Base-by-base conservation (phyloP, 768 basidiomycete species). In the Lentinus tigrinus region DNA sequence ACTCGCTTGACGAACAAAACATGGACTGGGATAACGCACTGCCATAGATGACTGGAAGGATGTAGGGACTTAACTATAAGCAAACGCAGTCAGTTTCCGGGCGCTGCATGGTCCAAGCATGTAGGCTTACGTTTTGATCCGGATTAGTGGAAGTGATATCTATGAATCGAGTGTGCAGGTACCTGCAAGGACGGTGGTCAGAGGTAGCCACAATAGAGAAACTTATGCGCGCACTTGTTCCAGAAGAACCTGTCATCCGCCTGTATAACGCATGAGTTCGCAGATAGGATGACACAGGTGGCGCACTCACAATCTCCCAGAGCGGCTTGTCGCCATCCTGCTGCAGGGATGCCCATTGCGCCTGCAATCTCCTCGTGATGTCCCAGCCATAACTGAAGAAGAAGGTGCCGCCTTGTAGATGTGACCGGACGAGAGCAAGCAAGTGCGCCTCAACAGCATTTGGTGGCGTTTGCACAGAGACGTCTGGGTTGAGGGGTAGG, bases 241-340 rank as follows among this genome's bases (percentile, higher is more conserved):
- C 96, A 99, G 74, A 98, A 98, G 75, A 99, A 99, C 61, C 95
- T 82, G 68, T 97, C 94, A 63, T 99, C 97, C 38, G 88, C 89
- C 88, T 95, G 65, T 16, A 59, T 47, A 48, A 67, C 54, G 52
- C 24, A 21, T 54, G 26, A 46, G 37, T 47, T 57, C 21, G n/a
- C 43, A 38, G 21, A 31, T 38, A 4, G n/a, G 1, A 21, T n/a
- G 13, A 52, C 28, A 50, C 28, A 6, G 3, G 10, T 34, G n/a
- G 28, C 24, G 14, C 16, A 78, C 84, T 54, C 69, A 92, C 93
- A 72, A 83, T 79, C 75, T 93, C 84, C 90, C 89, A 95, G 47
- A 91, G 75, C 10, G 87, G 77, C 68, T 75, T 87, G 23, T 74
- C 77, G 24, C 72, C 72, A 38, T 84, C 82, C 34, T 74, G 68